phyloP scores from a whole-genome alignment of 1,139 yeast genomes.

The Blastobotrys illinoisensis region DNA sequence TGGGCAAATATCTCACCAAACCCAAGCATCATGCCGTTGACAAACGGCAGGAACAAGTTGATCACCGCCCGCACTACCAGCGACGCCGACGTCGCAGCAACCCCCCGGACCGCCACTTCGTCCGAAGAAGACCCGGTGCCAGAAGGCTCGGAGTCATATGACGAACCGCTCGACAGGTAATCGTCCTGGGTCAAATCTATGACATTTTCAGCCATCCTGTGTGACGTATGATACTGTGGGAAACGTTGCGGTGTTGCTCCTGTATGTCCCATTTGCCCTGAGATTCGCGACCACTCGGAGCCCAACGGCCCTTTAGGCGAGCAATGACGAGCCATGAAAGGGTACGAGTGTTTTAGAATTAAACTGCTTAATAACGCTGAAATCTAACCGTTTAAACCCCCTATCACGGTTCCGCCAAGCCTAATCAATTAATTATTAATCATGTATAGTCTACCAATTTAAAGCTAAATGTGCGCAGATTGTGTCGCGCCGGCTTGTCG shows the following conservation, averaged over 20 bases:
- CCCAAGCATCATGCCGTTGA: constrained; percentile 94
- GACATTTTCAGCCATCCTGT: background rate
- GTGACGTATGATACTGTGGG: background rate
- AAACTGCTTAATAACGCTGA: too few species aligned
- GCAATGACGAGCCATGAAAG: too few species aligned
- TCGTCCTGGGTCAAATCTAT: background rate
- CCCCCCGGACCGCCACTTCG: background rate
- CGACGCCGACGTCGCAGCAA: background rate
- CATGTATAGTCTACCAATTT: background rate
- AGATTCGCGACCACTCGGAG: background rate
- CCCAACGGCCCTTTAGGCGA: background rate
- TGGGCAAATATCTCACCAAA: constrained; percentile 95
- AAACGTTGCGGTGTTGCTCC: background rate
- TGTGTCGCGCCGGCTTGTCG: background rate
- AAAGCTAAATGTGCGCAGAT: background rate
- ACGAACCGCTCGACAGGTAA: background rate
- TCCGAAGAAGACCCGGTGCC: background rate
- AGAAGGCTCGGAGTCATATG: background rate
- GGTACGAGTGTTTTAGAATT: too few species aligned
- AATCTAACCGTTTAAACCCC: background rate
- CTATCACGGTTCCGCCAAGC: too few species aligned
- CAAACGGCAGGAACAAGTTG: constrained; percentile 76
- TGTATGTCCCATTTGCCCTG: background rate
- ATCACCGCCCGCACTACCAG: constrained; percentile 39
- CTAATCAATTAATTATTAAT: too few species aligned